phyloP scores from a whole-genome alignment of 2,329 filamentous ascomycete genomes.

The Colletotrichum filicis region DNA sequence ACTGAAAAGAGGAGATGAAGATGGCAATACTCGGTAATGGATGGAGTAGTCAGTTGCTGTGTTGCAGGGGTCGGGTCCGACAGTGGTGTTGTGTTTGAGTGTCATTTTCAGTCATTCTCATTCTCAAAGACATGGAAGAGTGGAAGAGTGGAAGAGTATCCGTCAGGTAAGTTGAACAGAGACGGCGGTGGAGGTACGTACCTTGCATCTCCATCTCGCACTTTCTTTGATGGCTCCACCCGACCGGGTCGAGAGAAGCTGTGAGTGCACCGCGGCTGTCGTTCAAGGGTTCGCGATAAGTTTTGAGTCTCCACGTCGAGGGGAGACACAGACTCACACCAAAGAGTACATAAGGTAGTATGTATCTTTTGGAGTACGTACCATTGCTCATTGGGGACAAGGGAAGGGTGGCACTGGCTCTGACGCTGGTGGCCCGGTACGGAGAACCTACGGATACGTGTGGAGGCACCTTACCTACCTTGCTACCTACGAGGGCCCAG shows the following conservation, averaged over 20 bases:
- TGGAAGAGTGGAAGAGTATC: no score
- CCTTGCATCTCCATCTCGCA: background rate
- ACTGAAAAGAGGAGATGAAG: background rate
- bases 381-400: background rate
- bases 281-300: background rate
- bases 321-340: background rate
- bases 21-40: background rate
- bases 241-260: background rate
- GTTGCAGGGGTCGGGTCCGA: slow-evolving; percentile 7
- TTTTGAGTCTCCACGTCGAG: background rate
- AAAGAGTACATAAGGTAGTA: background rate
- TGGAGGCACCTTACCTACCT: no score
- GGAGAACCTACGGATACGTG: no score
- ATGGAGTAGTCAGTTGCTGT: background rate
- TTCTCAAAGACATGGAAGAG: background rate
- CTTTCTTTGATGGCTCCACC: background rate
- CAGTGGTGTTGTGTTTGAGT: background rate
- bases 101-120: background rate
- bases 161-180: no score
- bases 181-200: slow-evolving; percentile 30
- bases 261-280: background rate
- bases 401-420: background rate
- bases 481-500: no score
- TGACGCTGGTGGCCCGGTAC: background rate
- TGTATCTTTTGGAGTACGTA: background rate